Percentiles rank a stretch among this genome's conserved stretches.
phyloP scores from a whole-genome alignment of 352 stramenopile genomes.

The Nothophytophthora sp. region DNA sequence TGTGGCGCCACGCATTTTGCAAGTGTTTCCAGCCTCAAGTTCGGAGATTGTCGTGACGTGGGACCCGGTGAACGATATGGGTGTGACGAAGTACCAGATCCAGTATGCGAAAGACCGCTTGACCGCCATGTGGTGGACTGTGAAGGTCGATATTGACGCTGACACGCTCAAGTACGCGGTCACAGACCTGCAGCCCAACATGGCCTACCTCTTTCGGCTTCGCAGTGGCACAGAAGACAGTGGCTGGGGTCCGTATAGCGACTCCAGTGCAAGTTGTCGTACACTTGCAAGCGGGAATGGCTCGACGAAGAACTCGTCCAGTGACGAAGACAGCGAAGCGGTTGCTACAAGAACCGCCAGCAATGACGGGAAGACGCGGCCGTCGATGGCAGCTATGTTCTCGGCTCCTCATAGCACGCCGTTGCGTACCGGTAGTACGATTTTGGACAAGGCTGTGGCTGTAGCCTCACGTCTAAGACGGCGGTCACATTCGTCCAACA shows the following conservation, averaged over 20 bases:
- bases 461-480: slow-evolving; percentile 51
- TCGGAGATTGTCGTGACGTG: slow-evolving; percentile 76
- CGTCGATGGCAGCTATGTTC: slow-evolving; percentile 1
- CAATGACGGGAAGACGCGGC: slow-evolving; percentile 9
- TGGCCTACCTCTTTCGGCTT: slow-evolving; percentile 73
- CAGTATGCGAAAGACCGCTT: slow-evolving; percentile 84
- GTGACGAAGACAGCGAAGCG: slow-evolving; percentile 23
- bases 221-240: slow-evolving; percentile 49
- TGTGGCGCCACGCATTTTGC: slow-evolving; percentile 51
- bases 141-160: slow-evolving; percentile 62
- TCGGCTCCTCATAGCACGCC: slow-evolving; percentile 15
- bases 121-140: slow-evolving; percentile 78
- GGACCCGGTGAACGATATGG: slow-evolving; percentile 61
- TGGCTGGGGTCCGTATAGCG: slow-evolving; percentile 78
- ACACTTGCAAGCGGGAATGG: slow-evolving; percentile 26
- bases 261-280: slow-evolving; percentile 65
- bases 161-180: slow-evolving; percentile 63
- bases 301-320: slow-evolving; percentile 11
- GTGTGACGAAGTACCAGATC: slow-evolving; percentile 73
- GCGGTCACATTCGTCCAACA: slow-evolving; percentile 38
- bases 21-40: slow-evolving; percentile 54
- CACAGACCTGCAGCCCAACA: slow-evolving; percentile 57
- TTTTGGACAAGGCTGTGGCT: slow-evolving; percentile 75
- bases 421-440: slow-evolving; percentile 64
- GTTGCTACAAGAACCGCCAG: slow-evolving; percentile 1